Percentiles rank a stretch among this genome's conserved stretches.
phyloP scores from a whole-genome alignment of 371 early-diverging fungal species.

The Parasitella parasitica region DNA sequence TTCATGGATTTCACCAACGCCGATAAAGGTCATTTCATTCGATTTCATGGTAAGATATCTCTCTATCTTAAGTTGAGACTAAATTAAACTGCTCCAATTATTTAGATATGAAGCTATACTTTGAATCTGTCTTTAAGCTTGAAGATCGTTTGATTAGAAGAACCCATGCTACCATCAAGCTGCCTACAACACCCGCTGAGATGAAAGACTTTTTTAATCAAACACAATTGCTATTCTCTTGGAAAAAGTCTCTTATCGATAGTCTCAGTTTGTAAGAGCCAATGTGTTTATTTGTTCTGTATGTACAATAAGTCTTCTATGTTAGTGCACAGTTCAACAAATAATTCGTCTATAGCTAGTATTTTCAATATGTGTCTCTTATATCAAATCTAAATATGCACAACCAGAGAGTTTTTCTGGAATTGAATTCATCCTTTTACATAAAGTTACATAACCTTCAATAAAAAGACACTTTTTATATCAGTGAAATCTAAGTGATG shows the following conservation, averaged over 20 bases:
- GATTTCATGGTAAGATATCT: constrained; percentile 8
- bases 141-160: constrained; percentile 2
- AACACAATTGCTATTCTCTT: constrained; percentile 7
- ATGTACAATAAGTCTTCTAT: constrained; percentile 3
- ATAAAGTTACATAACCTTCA: no score
- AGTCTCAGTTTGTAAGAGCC: constrained; percentile 3
- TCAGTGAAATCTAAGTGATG: not conserved
- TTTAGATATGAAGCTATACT: constrained; percentile 12
- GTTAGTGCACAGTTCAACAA: constrained; percentile 2
- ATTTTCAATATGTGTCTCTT: constrained; percentile 1
- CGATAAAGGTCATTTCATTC: not conserved
- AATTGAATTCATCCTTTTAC: not conserved
- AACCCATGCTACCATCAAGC: constrained; percentile 1
- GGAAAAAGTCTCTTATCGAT: constrained; percentile 9
- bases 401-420: not conserved
- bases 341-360: not conserved
- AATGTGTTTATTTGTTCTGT: constrained; percentile 7
- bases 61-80: constrained; percentile 6
- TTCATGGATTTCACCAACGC: constrained; percentile 6
- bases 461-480: not conserved
- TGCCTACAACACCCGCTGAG: constrained; percentile 2
- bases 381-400: not conserved
- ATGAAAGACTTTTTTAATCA: constrained; percentile 8
- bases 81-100: constrained; percentile 12
- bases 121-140: constrained; percentile 10